These are phyloP conservation scores for Astrothelium macrocarpum DNA, from an alignment of 495 filamentous ascomycete species.

Conservation along the genomic window DNA sequence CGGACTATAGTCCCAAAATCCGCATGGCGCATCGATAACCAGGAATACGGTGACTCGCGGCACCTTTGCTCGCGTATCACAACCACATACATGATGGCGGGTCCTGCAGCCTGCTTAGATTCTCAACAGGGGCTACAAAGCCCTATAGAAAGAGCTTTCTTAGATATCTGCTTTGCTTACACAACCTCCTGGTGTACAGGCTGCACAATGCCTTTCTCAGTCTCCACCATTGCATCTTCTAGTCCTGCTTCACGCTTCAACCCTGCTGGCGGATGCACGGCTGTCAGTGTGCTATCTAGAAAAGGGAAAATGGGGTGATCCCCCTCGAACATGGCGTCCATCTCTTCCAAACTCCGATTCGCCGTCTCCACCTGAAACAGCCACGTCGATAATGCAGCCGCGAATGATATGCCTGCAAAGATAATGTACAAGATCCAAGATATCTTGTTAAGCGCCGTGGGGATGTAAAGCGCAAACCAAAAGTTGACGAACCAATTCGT, in stretches of 20 bases:
- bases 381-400: background rate
- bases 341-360: background rate
- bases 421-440: constrained; percentile 10
- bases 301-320: background rate
- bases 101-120: too few species aligned
- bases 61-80: too few species aligned
- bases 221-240: background rate
- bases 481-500: constrained; percentile 11
- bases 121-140: too few species aligned
- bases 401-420: constrained; percentile 9
- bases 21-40: too few species aligned
- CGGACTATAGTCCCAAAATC: too few species aligned
- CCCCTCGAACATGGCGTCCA: background rate
- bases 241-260: background rate
- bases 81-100: too few species aligned
- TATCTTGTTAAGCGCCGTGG: constrained; percentile 5
- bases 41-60: too few species aligned
- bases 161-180: background rate
- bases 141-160: background rate
- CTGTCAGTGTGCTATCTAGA: background rate
- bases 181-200: background rate
- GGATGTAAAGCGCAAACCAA: constrained; percentile 8
- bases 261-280: background rate
- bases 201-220: background rate
- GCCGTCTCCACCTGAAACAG: background rate